Evolutionary conservation across 306 rosid genomes (phyloP), one percentile per base, ranked within the genome.

Genomic region (Mimosa pudica): DNA sequence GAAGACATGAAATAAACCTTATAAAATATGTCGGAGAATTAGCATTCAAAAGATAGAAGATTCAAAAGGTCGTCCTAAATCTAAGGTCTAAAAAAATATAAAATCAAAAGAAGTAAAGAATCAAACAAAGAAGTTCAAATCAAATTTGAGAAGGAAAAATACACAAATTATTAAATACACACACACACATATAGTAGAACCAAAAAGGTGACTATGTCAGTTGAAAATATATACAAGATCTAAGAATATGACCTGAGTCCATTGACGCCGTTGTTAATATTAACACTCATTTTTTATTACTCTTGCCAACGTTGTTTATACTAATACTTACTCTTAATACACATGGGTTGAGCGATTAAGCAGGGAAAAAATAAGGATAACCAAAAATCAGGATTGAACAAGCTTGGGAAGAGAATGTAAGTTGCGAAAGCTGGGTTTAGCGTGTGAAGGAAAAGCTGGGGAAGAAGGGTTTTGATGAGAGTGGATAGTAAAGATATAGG

Each of bases 21-120:
- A 30, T 30, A 61, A 61, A 30, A 61, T 4, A 30, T 24, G 8
- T 61, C 66, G 38, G 66, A 13, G 10, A 24, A 61, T 10, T 24
- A 61, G 66, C 66, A 61, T 61, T 60, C 66, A 61, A 61, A 61
- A 24, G 36, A 61, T 61, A 61, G 16, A 24, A 61, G 38, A 61
- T 24, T 24, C 16, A 30, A 61, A 24, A 30, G 10, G 36, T 9
- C 66, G 10, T 9, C 17, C 10, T 30, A 6, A 30, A 30, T 61
- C 67, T 10, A 11, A 24, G 12, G 41, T 61, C 7, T 10, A 4
- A 30, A 61, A 61, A 9, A 14, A 30, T 57, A 1, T 2, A 61
- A 61, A 30, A 61, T 61, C 5, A 24, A 9, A 30, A 61, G 67
- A 7, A 61, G 30, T 30, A 14, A 30, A 1, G 4, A 61, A 10